Conservation (phyloP, 306 rosid species). For the Citrullus colocynthis region DNA sequence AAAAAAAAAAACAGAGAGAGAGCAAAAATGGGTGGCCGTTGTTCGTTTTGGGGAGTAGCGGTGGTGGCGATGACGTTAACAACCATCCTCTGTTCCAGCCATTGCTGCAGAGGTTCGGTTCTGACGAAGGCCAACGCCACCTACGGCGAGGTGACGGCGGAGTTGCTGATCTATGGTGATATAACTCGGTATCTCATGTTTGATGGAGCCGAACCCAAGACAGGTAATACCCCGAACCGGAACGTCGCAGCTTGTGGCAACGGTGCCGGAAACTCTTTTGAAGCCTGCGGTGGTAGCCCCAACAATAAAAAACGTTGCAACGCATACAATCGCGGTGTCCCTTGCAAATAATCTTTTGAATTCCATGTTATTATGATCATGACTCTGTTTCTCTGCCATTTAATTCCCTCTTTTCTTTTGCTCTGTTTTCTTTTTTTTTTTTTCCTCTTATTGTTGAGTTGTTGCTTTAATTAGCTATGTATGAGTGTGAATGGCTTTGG, state of each 20-base stretch:
- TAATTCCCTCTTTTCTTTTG: not conserved
- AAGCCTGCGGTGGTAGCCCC: not conserved
- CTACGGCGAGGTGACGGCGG: not conserved
- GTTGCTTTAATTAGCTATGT: not conserved
- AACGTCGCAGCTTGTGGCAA: not conserved
- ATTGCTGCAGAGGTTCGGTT: not conserved
- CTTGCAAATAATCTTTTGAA: not conserved
- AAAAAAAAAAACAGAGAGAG: not conserved
- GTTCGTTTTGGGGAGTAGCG: not conserved
- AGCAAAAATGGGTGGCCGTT: not conserved
- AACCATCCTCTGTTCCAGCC: not conserved
- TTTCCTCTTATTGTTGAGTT: no score
- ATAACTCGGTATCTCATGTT: not conserved
- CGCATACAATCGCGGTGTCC: no score
- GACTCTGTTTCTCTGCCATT: not conserved
- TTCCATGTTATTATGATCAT: not conserved
- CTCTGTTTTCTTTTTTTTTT: not conserved
- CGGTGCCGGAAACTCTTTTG: not conserved
- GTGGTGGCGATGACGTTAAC: not conserved
- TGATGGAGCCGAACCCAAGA: accelerated
- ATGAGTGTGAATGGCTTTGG: no score
- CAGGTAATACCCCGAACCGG: not conserved
- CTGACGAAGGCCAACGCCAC: not conserved
- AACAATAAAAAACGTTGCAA: not conserved
- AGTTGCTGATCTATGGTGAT: not conserved